Conservation (phyloP, 148 eudicot genomes). For the Amaranthus cruentus region DNA sequence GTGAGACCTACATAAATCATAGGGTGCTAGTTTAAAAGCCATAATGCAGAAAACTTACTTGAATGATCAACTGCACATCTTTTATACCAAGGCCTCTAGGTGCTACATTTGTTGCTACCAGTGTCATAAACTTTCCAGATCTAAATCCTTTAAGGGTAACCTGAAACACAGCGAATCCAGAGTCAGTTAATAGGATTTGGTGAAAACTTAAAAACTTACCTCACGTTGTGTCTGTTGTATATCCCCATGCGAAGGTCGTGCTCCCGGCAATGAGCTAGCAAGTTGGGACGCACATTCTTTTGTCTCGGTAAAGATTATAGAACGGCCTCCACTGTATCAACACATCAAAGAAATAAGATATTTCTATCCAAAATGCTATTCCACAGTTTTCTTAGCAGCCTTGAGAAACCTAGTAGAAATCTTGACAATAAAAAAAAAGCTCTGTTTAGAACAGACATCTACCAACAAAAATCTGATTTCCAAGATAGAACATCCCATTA, state of each 20-base stretch:
- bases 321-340: conserved; percentile 70
- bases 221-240: conserved; percentile 88
- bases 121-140: conserved; percentile 73
- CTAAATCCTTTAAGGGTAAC: conserved; percentile 76
- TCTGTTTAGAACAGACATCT: conserved; percentile 3
- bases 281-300: conserved; percentile 74
- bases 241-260: conserved; percentile 90
- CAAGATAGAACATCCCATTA: neutral
- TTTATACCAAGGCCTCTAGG: conserved; percentile 90
- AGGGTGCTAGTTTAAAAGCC: neutral
- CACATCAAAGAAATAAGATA: neutral
- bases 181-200: neutral
- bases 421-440: conserved; percentile 31
- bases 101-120: conserved; percentile 94
- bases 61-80: conserved; percentile 85
- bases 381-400: conserved; percentile 66
- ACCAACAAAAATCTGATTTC: neutral
- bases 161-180: conserved; percentile 29
- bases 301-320: conserved; percentile 83
- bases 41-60: conserved; percentile 36
- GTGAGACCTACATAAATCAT: too few species aligned
- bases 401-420: conserved; percentile 72
- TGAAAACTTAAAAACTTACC: conserved; percentile 31
- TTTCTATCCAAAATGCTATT: conserved; percentile 10
- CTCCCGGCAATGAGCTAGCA: conserved; percentile 69